Base-by-base conservation (phyloP, 192 early-diverging fungal genomes). In the Mortierella hygrophila region DNA sequence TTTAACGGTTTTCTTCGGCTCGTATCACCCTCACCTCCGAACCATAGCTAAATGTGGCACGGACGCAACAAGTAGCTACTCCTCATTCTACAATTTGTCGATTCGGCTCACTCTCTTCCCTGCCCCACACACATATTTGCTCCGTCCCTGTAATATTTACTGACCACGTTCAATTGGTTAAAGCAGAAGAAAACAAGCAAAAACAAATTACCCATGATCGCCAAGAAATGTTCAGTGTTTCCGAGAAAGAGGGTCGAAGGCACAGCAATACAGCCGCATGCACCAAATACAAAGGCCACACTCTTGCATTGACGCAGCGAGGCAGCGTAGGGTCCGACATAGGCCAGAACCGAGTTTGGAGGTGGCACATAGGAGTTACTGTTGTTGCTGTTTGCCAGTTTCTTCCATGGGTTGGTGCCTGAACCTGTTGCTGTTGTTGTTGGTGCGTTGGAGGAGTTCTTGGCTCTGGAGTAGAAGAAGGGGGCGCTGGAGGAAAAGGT, bases 201-300 rank as follows among this genome's bases (percentile, higher is more conserved):
- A 65, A 52, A 20, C 26, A 26, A 26, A 32, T 85, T 76, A 86
- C 84, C 84, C 70, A 86, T 74, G 40, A 81, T 73, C 38, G 84
- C 84, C 79, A 86, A 81, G 79, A 81, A 6, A 23, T 86, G 76
- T 40, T 86, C 84, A 1, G 84, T 81, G 75, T 80, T 86, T 32
- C 84, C 84, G 29, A 86, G 84, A 68, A 70, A 86, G 18, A 86
- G 63, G 15, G 79, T 86, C 6, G 84, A 77, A 21, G 84, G 84
- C 6, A 86, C 76, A 21, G 84, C 84, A 46, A 86, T 86, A 47
- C 78, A 80, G 5, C 84, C 84, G 63, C 84, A 86, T 15, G 84
- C 79, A 2, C 79, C 84, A 78, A 86, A 86, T 9, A 86, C 84
- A 79, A 86, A 86, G 29, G 84, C 84, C 6, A 86, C 79, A 52